Evolutionary conservation across 441 rosid species (phyloP).

Genomic region (Isatis lusitanica): DNA sequence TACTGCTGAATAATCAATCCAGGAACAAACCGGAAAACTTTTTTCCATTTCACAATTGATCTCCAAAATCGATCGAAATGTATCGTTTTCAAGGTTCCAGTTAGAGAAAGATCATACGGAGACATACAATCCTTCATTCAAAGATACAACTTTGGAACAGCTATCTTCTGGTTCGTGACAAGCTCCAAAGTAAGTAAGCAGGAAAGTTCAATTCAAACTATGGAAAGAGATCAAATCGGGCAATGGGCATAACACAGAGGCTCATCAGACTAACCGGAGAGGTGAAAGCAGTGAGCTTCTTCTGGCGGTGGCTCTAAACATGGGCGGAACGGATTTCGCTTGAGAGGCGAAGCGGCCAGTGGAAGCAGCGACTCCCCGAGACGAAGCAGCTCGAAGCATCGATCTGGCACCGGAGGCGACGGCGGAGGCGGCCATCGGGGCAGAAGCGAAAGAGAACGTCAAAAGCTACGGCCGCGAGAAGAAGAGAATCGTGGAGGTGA

Average conservation of each 20-base stretch:
- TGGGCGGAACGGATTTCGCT: conserved; percentile 49
- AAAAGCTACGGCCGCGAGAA: neutral
- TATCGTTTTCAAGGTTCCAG: neutral
- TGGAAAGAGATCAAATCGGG: neutral
- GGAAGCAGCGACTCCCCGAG: conserved; percentile 51
- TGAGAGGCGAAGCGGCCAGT: conserved; percentile 50
- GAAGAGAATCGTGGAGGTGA: conserved; percentile 2
- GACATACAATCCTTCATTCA: neutral
- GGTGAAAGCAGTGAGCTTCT: conserved; percentile 48
- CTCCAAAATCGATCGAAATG: neutral
- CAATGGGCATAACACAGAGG: neutral
- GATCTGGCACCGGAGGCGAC: conserved; percentile 59
- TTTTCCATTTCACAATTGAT: neutral
- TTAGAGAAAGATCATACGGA: neutral
- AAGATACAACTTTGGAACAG: neutral
- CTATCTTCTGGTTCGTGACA: neutral
- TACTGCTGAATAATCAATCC: neutral
- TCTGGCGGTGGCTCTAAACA: conserved; percentile 47
- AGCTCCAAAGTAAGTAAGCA: neutral
- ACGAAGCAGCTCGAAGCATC: conserved; percentile 62
- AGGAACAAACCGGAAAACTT: neutral
- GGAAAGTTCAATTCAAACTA: neutral
- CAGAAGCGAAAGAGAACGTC: neutral
- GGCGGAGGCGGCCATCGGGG: conserved; percentile 65
- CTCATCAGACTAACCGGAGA: conserved; percentile 50